phyloP scores from a whole-genome alignment of 176 grass and related monocot species.

The Musa beccarii region DNA sequence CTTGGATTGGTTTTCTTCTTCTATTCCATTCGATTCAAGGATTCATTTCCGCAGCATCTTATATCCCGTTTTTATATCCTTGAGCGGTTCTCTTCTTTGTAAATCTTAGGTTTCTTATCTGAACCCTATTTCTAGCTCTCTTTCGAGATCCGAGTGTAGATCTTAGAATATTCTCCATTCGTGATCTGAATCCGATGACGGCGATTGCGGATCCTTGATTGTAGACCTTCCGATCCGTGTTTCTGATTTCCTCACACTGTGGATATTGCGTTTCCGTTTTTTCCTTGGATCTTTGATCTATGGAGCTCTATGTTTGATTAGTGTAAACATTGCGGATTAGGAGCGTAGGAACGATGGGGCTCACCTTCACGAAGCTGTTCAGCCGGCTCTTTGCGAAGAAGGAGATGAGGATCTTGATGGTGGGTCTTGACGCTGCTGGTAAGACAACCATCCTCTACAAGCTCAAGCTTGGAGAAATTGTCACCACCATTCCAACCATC shows the following conservation, averaged over 20 bases:
- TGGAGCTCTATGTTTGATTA: background rate
- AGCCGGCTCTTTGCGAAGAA: conserved; percentile 9
- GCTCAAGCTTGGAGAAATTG: conserved; percentile 12
- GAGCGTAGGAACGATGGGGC: background rate
- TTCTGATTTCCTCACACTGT: background rate
- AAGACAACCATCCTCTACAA: conserved; percentile 12
- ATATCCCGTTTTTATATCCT: background rate
- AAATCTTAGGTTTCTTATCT: too few species aligned
- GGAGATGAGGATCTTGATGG: conserved; percentile 8
- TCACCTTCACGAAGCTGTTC: conserved; percentile 10
- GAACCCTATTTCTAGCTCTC: background rate
- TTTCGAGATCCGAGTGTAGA: background rate
- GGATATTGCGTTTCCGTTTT: background rate
- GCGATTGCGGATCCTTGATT: background rate
- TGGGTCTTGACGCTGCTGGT: conserved; percentile 7
- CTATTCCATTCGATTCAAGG: too few species aligned
- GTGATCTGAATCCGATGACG: background rate
- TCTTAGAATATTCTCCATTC: background rate
- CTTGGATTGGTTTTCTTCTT: background rate
- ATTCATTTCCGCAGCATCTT: background rate
- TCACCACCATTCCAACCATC: conserved; percentile 10
- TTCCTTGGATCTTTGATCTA: background rate
- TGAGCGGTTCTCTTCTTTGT: background rate
- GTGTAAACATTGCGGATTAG: background rate
- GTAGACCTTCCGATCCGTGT: background rate